Evolutionary conservation across 2,329 filamentous ascomycete genomes (phyloP).

Genomic region (Diaporthe helianthi): DNA sequence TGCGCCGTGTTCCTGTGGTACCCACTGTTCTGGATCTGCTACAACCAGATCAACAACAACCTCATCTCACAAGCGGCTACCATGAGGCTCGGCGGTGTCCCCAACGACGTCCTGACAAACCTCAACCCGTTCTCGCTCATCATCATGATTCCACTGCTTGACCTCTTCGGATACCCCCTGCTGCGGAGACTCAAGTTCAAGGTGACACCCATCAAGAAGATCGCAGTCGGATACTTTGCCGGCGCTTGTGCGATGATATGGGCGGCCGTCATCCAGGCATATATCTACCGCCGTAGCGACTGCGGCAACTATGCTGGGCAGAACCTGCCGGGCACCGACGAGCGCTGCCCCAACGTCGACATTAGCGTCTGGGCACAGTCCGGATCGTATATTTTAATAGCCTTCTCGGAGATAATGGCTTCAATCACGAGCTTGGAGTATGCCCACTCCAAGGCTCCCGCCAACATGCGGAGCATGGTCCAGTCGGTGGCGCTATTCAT

Average conservation of each 20-base stretch:
- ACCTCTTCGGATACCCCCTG: slow-evolving; percentile 71
- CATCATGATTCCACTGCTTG: slow-evolving; percentile 75
- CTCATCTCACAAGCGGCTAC: slow-evolving; percentile 68
- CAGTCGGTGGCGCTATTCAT: slow-evolving; percentile 72
- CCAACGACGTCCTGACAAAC: slow-evolving; percentile 79
- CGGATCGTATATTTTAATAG: slow-evolving; percentile 56
- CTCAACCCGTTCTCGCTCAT: slow-evolving; percentile 77
- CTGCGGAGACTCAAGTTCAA: slow-evolving; percentile 69
- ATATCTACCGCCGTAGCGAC: slow-evolving; percentile 68
- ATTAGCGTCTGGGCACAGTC: slow-evolving; percentile 70
- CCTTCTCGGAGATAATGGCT: slow-evolving; percentile 56
- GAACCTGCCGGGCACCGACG: slow-evolving; percentile 43
- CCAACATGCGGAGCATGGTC: slow-evolving; percentile 79
- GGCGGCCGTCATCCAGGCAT: slow-evolving; percentile 61
- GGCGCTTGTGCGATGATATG: slow-evolving; percentile 66
- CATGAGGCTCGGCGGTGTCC: slow-evolving; percentile 73
- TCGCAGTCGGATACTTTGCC: slow-evolving; percentile 72
- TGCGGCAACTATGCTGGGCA: slow-evolving; percentile 55
- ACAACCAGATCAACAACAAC: slow-evolving; percentile 63
- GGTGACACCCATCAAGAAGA: slow-evolving; percentile 79
- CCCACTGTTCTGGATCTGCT: slow-evolving; percentile 65
- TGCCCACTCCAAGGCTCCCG: slow-evolving; percentile 77
- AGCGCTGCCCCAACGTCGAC: slow-evolving; percentile 53
- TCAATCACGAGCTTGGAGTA: slow-evolving; percentile 71
- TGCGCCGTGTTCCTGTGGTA: slow-evolving; percentile 75